Base-by-base conservation (phyloP, 2,329 filamentous ascomycete species). In the Fusarium nematophilum region DNA sequence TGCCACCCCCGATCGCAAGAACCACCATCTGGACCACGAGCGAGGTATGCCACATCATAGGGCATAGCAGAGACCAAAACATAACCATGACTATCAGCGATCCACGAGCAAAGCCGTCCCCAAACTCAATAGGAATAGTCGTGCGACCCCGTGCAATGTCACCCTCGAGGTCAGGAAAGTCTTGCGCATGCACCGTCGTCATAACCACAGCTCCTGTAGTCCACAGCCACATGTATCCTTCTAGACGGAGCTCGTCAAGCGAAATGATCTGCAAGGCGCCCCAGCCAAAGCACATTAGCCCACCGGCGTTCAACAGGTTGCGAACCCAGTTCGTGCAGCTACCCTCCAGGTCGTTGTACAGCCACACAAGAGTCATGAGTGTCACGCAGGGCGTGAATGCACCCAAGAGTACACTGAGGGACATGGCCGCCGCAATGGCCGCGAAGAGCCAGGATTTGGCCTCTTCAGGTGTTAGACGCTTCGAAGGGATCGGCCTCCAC, bases 341-440 rank as follows among this genome's bases (percentile, higher is more conserved):
- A 17, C 68, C 70, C 14, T 69, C 66, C 2, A 73, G 63, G 23
- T 73, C 70, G 40, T 73, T 73, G 52, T 73, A 73, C 56, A 70
- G 53, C 69, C 70, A 72, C 15, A 70, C 34, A 5, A 73, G 31
- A 2, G 52, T 44, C 66, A 72, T 65, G 21, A 73, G 57, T 1
- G 47, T 57, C 9, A 61, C 44, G 18, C 65, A 62, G 1, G 69
- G 67, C 7, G 34, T 48, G 29, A 68, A 52, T 1, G 54, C 57
- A 4, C 65, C 66, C 2, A 67, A 14, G 1, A 48, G 9, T 2
- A 40, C 3, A 34, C 68, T 64, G 3, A 53, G 9, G 1, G 37
- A 47, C 1, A 70, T 40, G 3, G 60, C 57, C 3, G 66, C 6
- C 5, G 68, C 64, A 9, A 72, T 65, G 3, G 59, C 36, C 3